A percentile compares a stretch with the other conserved stretches of the same genome.
Evolutionary conservation across 1,284 basidiomycete genomes (phyloP).

Genomic region (Cystobasidium sp.): DNA sequence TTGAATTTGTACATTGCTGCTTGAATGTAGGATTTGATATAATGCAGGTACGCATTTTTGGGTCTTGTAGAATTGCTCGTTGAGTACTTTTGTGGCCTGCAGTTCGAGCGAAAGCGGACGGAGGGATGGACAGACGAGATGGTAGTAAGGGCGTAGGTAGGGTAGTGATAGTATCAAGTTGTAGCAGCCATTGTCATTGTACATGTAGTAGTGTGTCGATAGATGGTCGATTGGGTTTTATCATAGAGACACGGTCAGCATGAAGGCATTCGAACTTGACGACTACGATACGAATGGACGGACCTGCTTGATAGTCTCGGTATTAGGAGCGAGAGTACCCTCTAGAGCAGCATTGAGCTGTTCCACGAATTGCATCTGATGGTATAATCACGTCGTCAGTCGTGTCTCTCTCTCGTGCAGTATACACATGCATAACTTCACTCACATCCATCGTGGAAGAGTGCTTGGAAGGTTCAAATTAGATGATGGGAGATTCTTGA

Average conservation of each 20-base stretch:
- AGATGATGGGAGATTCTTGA: too few species aligned
- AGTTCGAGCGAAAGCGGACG: conserved; percentile 30
- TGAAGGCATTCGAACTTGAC: too few species aligned
- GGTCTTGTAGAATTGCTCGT: conserved; percentile 89
- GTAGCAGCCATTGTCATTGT: background rate
- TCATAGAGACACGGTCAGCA: conserved; percentile 46
- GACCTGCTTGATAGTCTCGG: conserved; percentile 81
- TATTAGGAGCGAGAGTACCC: conserved; percentile 84
- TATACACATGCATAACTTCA: conserved; percentile 1
- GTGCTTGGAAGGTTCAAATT: background rate
- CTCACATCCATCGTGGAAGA: conserved; percentile 9
- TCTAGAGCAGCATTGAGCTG: conserved; percentile 80
- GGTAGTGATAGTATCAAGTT: background rate
- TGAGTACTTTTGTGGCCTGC: conserved; percentile 88
- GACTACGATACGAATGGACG: background rate
- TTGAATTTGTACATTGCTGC: conserved; percentile 76
- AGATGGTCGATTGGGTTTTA: conserved; percentile 7
- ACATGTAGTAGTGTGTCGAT: background rate
- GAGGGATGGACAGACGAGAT: background rate
- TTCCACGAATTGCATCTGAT: conserved; percentile 62
- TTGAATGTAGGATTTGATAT: conserved; percentile 82
- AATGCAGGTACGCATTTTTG: conserved; percentile 88
- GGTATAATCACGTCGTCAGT: background rate
- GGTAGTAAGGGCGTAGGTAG: background rate
- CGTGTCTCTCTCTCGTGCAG: background rate